Percentiles rank a stretch among this genome's conserved stretches.
Conservation (phyloP, 2,329 filamentous ascomycete species). For the Diaporthe sp. region DNA sequence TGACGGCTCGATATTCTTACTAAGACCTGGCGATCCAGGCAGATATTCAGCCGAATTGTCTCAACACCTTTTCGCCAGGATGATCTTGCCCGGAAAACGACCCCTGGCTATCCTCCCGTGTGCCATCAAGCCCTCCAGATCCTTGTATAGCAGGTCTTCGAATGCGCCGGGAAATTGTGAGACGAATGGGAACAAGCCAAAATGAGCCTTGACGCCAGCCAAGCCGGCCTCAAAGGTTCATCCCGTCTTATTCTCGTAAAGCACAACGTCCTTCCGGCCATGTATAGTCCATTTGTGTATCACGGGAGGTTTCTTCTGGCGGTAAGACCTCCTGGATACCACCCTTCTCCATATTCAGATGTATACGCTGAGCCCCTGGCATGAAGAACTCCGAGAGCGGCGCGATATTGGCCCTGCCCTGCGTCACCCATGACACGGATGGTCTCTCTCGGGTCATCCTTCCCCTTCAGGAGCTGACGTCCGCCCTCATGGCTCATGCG, state of each 20-base stretch:
- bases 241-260: conserved; percentile 27
- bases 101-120: neutral
- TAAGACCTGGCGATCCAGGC: neutral
- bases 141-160: neutral
- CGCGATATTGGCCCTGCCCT: conserved; percentile 24
- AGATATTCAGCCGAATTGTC: neutral
- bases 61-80: neutral
- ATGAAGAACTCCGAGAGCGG: conserved; percentile 15
- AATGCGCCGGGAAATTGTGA: neutral
- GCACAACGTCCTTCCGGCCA: conserved; percentile 25
- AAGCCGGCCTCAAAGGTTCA: conserved; percentile 28
- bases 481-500: conserved; percentile 8
- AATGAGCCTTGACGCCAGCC: conserved; percentile 18
- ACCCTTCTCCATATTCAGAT: conserved; percentile 15
- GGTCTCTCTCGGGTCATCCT: neutral
- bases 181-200: conserved; percentile 20
- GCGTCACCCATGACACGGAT: conserved; percentile 9
- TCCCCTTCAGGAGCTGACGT: neutral
- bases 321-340: neutral
- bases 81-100: neutral
- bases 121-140: neutral
- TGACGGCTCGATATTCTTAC: neutral
- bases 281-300: neutral
- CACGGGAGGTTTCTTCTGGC: neutral
- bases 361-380: conserved; percentile 1